A percentile compares a stretch with the other conserved stretches of the same genome.
Evolutionary conservation across 1,284 basidiomycete genomes (phyloP).

Genomic region (Apiotrichum domesticum): DNA sequence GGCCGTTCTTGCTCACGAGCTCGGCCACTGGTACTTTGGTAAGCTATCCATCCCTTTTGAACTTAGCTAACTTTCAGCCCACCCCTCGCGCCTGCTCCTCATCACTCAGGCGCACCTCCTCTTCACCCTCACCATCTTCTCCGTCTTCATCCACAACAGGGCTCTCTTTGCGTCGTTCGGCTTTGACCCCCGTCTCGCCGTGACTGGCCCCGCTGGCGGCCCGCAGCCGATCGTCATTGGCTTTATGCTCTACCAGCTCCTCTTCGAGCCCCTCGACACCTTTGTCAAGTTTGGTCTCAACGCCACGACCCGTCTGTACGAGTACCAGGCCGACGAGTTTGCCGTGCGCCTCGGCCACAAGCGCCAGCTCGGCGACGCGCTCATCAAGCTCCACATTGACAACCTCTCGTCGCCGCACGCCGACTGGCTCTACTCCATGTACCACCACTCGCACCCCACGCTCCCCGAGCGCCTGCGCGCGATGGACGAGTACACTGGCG

Average conservation of each 20-base stretch:
- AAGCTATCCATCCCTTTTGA: neutral
- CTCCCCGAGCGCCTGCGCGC: slow-evolving; percentile 76
- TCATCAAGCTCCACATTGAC: slow-evolving; percentile 78
- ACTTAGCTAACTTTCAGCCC: slow-evolving; percentile 43
- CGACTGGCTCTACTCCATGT: slow-evolving; percentile 87
- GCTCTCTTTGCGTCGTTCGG: slow-evolving; percentile 80
- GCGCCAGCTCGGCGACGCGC: slow-evolving; percentile 66
- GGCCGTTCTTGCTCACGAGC: slow-evolving; percentile 81
- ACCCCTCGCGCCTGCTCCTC: slow-evolving; percentile 80
- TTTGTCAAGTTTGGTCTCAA: slow-evolving; percentile 72
- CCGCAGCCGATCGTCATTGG: slow-evolving; percentile 77
- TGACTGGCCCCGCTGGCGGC: slow-evolving; percentile 47
- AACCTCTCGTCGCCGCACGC: slow-evolving; percentile 87
- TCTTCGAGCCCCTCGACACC: slow-evolving; percentile 75
- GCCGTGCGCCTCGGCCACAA: slow-evolving; percentile 42
- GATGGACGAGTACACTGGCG: slow-evolving; percentile 54
- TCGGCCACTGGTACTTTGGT: slow-evolving; percentile 85
- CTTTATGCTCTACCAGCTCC: slow-evolving; percentile 80
- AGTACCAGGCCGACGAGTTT: slow-evolving; percentile 67
- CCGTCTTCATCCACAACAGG: slow-evolving; percentile 81
- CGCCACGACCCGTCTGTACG: slow-evolving; percentile 71
- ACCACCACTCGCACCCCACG: slow-evolving; percentile 88
- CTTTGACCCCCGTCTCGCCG: slow-evolving; percentile 61
- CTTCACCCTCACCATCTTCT: slow-evolving; percentile 79
- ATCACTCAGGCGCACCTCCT: slow-evolving; percentile 83